phyloP scores from a whole-genome alignment of 1,139 yeast genomes.

The Suhomyces wounanorum region DNA sequence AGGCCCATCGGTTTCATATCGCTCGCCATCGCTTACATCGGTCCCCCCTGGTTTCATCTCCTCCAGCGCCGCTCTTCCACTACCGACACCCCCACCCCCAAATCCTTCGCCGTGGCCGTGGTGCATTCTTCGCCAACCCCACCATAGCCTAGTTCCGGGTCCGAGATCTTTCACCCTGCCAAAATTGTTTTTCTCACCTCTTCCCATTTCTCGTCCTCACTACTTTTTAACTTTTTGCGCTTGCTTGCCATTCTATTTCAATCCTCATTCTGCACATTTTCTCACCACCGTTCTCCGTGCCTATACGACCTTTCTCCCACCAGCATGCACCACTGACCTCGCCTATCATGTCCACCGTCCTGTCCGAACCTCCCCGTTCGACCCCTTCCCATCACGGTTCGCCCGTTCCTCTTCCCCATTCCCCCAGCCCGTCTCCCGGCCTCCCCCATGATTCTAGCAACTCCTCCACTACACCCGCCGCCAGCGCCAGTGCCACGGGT shows the following conservation, averaged over 20 bases:
- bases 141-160: too few species aligned
- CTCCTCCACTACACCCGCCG: constrained; percentile 13
- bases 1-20: neutral
- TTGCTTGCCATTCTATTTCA: neutral
- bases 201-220: neutral
- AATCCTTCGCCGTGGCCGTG: too few species aligned
- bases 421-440: constrained; percentile 12
- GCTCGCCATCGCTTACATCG: too few species aligned
- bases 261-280: neutral
- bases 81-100: too few species aligned
- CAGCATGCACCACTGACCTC: constrained; percentile 1
- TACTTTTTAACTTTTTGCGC: neutral
- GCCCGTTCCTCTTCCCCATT: constrained; percentile 1
- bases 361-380: constrained; percentile 2
- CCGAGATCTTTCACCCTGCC: neutral
- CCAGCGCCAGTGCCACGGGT: constrained; percentile 28
- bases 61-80: too few species aligned
- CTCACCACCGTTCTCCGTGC: neutral
- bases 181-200: neutral
- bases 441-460: constrained; percentile 6
- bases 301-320: neutral
- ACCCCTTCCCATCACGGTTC: constrained; percentile 2
- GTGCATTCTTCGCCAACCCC: too few species aligned
- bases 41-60: too few species aligned
- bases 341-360: constrained; percentile 5